These are phyloP conservation scores for Ganoderma multipileum DNA, from an alignment of 1,284 basidiomycete genomes.

Conservation along the genomic window DNA sequence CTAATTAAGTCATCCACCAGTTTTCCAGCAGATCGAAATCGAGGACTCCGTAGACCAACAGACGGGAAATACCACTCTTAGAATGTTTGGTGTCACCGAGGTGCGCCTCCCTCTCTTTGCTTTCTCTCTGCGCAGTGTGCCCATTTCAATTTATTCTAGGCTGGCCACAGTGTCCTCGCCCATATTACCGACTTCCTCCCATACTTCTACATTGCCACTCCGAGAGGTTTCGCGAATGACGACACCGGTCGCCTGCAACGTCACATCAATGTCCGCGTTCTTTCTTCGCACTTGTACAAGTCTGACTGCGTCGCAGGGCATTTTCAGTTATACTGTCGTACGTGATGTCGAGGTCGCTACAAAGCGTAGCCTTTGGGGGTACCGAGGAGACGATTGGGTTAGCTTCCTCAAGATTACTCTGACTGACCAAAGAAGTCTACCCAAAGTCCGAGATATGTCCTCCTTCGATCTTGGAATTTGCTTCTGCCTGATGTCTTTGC, in stretches of 20 bases:
- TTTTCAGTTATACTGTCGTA: conserved; percentile 49
- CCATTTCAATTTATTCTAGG: conserved; percentile 47
- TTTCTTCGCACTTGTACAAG: conserved; percentile 1
- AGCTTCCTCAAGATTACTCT: conserved; percentile 88
- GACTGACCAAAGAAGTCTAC: conserved; percentile 74
- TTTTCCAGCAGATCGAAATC: conserved; percentile 95
- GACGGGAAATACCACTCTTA: conserved; percentile 59
- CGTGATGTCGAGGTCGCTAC: conserved; percentile 66
- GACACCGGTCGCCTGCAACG: conserved; percentile 72
- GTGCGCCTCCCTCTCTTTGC: conserved; percentile 44
- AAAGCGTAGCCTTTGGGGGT: conserved; percentile 86
- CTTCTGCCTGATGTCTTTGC: conserved; percentile 24
- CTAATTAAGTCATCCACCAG: conserved; percentile 43
- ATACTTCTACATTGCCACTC: conserved; percentile 90
- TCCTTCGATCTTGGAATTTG: conserved; percentile 3
- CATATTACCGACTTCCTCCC: conserved; percentile 85
- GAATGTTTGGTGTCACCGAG: conserved; percentile 91
- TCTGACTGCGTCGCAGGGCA: conserved; percentile 37
- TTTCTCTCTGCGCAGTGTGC: neutral
- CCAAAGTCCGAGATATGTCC: conserved; percentile 92
- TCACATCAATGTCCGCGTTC: conserved; percentile 76
- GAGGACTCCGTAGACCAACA: conserved; percentile 69
- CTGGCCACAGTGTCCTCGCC: conserved; percentile 87
- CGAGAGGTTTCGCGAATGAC: conserved; percentile 77
- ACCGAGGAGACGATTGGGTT: conserved; percentile 78